A percentile compares a stretch with the other conserved stretches of the same genome.
Conservation (phyloP, 352 stramenopile species). For the Pythium aristosporum region DNA sequence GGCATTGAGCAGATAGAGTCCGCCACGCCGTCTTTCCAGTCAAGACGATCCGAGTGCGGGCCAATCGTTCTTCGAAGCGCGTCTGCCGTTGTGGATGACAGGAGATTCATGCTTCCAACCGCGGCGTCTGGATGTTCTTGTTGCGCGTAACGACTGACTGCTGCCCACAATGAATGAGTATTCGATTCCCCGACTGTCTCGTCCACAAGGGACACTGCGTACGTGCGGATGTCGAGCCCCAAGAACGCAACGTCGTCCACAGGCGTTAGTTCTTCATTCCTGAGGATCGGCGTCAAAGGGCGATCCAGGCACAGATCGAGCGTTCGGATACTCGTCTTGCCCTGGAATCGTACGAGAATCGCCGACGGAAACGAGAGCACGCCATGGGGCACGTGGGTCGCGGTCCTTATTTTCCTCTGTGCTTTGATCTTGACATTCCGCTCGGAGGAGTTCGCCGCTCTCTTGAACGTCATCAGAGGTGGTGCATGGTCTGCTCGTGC, state of each 20-base stretch:
- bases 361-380: constrained; percentile 14
- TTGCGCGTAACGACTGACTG: not conserved
- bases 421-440: not conserved
- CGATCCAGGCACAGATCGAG: constrained; percentile 20
- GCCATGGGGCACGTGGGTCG: not conserved
- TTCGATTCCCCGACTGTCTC: not conserved
- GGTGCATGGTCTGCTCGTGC: constrained; percentile 5
- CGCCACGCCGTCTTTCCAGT: not conserved
- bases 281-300: constrained; percentile 14
- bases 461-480: constrained; percentile 19
- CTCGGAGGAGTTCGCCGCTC: not conserved
- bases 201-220: constrained; percentile 12
- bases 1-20: not conserved
- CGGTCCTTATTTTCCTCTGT: constrained; percentile 7
- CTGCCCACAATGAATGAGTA: not conserved
- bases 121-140: not conserved
- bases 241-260: not conserved
- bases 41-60: not conserved
- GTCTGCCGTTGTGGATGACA: not conserved
- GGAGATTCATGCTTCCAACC: not conserved
- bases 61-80: not conserved
- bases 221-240: constrained; percentile 1
- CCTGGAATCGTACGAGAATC: constrained; percentile 5
- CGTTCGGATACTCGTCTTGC: constrained; percentile 2
- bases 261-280: not conserved